Conservation (phyloP, 2,329 filamentous ascomycete species). For the Epichloe baconii region DNA sequence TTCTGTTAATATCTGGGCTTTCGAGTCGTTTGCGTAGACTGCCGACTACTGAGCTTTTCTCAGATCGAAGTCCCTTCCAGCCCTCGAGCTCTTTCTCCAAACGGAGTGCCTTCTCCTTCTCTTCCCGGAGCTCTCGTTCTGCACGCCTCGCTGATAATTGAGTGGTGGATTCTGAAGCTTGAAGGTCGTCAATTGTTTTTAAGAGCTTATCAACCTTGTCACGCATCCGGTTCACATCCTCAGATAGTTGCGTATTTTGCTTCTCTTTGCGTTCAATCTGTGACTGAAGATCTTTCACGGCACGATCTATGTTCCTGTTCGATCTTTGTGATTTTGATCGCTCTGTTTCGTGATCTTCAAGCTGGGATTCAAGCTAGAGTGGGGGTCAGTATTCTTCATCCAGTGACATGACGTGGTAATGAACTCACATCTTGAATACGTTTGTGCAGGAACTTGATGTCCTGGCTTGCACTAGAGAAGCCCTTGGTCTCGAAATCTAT, state of each 20-base stretch:
- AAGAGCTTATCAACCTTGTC: slow-evolving; percentile 88
- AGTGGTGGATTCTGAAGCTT: slow-evolving; percentile 69
- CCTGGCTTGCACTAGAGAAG: slow-evolving; percentile 85
- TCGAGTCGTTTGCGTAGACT: slow-evolving; percentile 28
- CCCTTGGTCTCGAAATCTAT: slow-evolving; percentile 96
- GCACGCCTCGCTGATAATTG: slow-evolving; percentile 74
- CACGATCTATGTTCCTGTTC: slow-evolving; percentile 83
- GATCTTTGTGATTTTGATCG: slow-evolving; percentile 73
- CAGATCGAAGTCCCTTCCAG: slow-evolving; percentile 63
- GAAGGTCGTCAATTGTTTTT: slow-evolving; percentile 83
- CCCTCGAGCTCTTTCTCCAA: slow-evolving; percentile 83
- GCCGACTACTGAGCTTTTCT: slow-evolving; percentile 38
- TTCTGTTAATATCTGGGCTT: slow-evolving; percentile 42
- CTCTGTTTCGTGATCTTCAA: slow-evolving; percentile 70
- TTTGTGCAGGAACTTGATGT: slow-evolving; percentile 88
- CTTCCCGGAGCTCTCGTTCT: slow-evolving; percentile 81
- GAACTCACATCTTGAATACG: slow-evolving; percentile 79
- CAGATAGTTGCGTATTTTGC: slow-evolving; percentile 63
- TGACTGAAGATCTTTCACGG: slow-evolving; percentile 80
- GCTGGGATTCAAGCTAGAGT: slow-evolving; percentile 67
- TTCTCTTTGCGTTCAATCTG: slow-evolving; percentile 93
- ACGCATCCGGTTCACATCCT: slow-evolving; percentile 73
- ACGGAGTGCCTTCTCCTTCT: slow-evolving; percentile 65
- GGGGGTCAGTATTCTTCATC: slow-evolving; percentile 15
- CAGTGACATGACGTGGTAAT: slow-evolving; percentile 1